These are phyloP conservation scores for Stenocarpella maydis DNA, from an alignment of 2,329 filamentous ascomycete genomes.

Conservation along the genomic window DNA sequence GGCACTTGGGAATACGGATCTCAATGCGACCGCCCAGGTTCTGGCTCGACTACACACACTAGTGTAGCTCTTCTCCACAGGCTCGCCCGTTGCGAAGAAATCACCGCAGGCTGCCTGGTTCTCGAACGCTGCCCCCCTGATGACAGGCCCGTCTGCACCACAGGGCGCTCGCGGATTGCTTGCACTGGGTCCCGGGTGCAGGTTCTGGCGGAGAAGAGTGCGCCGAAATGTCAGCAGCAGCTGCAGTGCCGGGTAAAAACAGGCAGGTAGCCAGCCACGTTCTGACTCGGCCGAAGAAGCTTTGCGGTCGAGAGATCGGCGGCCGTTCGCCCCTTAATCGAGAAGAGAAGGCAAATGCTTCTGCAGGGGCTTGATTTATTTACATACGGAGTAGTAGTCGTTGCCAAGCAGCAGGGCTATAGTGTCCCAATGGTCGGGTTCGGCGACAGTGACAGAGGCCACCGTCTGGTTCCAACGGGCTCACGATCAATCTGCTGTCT, in stretches of 20 bases:
- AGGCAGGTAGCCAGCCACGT: background rate
- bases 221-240: background rate
- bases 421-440: constrained; percentile 20
- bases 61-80: constrained; percentile 25
- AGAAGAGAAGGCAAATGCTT: constrained; percentile 13
- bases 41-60: background rate
- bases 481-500: background rate
- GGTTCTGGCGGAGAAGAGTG: too few species aligned
- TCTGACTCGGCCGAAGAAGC: constrained; percentile 27
- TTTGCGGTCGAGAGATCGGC: constrained; percentile 9
- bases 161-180: constrained; percentile 3
- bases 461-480: background rate
- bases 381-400: too few species aligned
- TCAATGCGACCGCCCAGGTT: constrained; percentile 19
- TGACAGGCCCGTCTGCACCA: constrained; percentile 24
- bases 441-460: background rate
- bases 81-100: constrained; percentile 22
- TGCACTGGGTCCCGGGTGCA: constrained; percentile 20
- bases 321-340: background rate
- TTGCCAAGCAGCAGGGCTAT: constrained; percentile 10
- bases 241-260: constrained; percentile 3
- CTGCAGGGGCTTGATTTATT: background rate
- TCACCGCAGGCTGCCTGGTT: constrained; percentile 29
- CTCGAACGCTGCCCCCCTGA: constrained; percentile 28
- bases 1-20: constrained; percentile 20